Evolutionary conservation across 1,284 basidiomycete genomes (phyloP), one percentile per base, ranked within the genome.

Genomic region (Irpex lacteus): DNA sequence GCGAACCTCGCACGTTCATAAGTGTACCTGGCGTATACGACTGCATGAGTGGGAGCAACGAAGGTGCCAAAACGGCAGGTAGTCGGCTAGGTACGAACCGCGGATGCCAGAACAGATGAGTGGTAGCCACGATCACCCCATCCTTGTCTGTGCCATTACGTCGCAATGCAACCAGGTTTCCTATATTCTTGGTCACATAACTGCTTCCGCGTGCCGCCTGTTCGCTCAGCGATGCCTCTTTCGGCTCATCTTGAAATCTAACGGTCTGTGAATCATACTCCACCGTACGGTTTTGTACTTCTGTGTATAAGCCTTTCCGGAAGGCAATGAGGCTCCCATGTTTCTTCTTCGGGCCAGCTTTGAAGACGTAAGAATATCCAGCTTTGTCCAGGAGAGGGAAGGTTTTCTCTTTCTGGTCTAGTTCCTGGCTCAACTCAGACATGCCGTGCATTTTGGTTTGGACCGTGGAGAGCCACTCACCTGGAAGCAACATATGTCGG

Each of bases 21-120:
- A 0, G 86, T 85, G 72, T 92, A 95, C 65, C 92, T 93, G 64
- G 56, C 59, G 34, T 18, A 13, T 9, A 3, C n/a, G 19, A 47
- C 5, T 18, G 13, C 18, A 11, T 21, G 6, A 34, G 32, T 21
- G 38, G 34, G 21, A 21, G 18, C 34, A 60, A 61, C 57, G 7
- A 59, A 44, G 13, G 54, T 32, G 34, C 7, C 61, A 64, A 55
- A 52, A n/a, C 47, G 68, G 44, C n/a, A 47, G 40, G 40, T 47
- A 54, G 65, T 60, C 65, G 54, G 47, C 38, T 49, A 7, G 18
- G 49, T 26, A 78, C 83, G 68, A 74, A 93, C 90, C 83, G 87
- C 5, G 96, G 95, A 76, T 98, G 95, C 96, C 96, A 98, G 77
- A 98, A 98, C 5, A 91, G 82, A 79, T 91, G 95, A 0, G 94